A percentile compares a stretch with the other conserved stretches of the same genome.
Conservation (phyloP, 768 basidiomycete species). For the Lentinula boryana region DNA sequence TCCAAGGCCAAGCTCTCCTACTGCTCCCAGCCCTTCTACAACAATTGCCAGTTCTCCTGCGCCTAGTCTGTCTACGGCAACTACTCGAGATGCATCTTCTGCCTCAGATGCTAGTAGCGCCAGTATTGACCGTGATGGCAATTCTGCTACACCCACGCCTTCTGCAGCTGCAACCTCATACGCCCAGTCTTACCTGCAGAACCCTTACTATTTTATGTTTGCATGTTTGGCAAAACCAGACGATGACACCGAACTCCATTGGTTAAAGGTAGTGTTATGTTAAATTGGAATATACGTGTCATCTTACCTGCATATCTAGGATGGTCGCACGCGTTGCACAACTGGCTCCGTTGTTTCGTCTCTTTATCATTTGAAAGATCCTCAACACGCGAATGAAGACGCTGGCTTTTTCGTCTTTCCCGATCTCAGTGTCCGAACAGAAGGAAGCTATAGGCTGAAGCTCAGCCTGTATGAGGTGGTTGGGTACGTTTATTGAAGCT, state of each 20-base stretch:
- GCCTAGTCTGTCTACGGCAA: not conserved
- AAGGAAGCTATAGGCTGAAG: constrained; percentile 81
- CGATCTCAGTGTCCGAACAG: constrained; percentile 86
- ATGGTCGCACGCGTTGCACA: constrained; percentile 87
- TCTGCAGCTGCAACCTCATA: constrained; percentile 23
- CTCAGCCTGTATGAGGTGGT: constrained; percentile 83
- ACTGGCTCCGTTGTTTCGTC: constrained; percentile 88
- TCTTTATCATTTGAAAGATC: constrained; percentile 85
- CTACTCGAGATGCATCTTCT: not conserved
- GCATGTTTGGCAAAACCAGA: constrained; percentile 86
- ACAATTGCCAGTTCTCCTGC: constrained; percentile 1
- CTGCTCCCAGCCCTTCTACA: not conserved
- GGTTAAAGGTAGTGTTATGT: constrained; percentile 53
- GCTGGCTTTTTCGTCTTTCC: constrained; percentile 95
- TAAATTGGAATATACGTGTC: not conserved
- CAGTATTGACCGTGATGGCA: not conserved
- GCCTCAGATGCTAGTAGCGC: not conserved
- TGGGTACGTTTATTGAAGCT: constrained; percentile 45
- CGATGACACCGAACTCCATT: constrained; percentile 84
- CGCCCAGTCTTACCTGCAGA: constrained; percentile 68
- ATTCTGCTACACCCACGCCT: not conserved
- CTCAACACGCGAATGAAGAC: constrained; percentile 41
- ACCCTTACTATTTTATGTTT: constrained; percentile 96
- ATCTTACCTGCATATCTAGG: constrained; percentile 33
- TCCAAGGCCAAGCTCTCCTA: not conserved